Evolutionary conservation across 75 land plant species (phyloP).

Genomic region (Picea glauca): DNA sequence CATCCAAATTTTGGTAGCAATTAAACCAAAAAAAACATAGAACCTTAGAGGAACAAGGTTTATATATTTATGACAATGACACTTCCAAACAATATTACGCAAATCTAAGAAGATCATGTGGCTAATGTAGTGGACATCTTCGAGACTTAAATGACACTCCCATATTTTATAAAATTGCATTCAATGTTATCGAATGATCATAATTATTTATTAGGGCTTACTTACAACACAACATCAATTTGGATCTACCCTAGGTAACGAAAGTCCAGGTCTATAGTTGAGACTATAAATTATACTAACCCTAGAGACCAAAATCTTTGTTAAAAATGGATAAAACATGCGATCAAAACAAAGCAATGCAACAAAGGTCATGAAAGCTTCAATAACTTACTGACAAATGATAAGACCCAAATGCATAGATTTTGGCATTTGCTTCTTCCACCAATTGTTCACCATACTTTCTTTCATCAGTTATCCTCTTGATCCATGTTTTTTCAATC

Average conservation of each 20-base stretch:
- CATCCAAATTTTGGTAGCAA: background rate
- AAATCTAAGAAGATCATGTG: background rate
- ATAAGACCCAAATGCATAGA: slow-evolving; percentile 90
- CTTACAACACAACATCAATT: too few species aligned
- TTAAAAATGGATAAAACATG: background rate
- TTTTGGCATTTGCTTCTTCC: slow-evolving; percentile 78
- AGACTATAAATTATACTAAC: background rate
- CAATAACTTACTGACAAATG: slow-evolving; percentile 63
- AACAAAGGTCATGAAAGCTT: background rate
- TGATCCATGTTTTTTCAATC: slow-evolving; percentile 80
- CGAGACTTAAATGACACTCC: background rate
- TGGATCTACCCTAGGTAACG: background rate
- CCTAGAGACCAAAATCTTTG: background rate
- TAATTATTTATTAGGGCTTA: too few species aligned
- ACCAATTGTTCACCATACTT: slow-evolving; percentile 70
- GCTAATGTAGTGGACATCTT: background rate
- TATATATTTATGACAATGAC: background rate
- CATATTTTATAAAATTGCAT: background rate
- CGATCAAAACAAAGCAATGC: too few species aligned
- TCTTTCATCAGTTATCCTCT: slow-evolving; percentile 51
- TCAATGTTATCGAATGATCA: too few species aligned
- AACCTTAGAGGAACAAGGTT: background rate
- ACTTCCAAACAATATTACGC: too few species aligned
- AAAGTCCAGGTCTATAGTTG: background rate
- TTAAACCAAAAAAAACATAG: background rate